Percentiles rank a stretch among this genome's conserved stretches.
Evolutionary conservation across 129 eudicot genomes (phyloP).

Genomic region (Cynara cardunculus): DNA sequence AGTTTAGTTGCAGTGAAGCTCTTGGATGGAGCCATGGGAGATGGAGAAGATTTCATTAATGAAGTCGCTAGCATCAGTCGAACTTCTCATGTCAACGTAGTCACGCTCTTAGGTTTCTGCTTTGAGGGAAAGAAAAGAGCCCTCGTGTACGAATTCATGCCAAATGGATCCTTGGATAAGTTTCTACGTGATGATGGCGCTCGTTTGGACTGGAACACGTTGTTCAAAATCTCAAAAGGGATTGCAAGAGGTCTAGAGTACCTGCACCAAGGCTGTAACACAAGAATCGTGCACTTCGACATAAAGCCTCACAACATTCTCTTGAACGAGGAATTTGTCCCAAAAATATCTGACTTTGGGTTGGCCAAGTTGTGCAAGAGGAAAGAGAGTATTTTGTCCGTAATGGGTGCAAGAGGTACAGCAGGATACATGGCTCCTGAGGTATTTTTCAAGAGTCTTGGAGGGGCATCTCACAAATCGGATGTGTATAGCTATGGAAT

Average conservation of each 20-base stretch:
- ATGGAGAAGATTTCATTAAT: neutral
- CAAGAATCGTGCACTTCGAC: neutral
- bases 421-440: conserved; percentile 38
- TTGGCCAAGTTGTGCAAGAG: conserved; percentile 27
- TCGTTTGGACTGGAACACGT: conserved; percentile 17
- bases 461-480: conserved; percentile 26
- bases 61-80: neutral
- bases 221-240: neutral
- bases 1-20: conserved; percentile 4
- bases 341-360: conserved; percentile 37
- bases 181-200: conserved; percentile 19
- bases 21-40: neutral
- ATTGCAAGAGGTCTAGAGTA: neutral
- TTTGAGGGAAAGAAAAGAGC: conserved; percentile 30
- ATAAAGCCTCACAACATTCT: neutral
- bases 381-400: conserved; percentile 24
- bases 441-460: conserved; percentile 22
- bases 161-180: neutral
- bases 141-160: conserved; percentile 36
- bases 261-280: neutral
- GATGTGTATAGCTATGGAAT: conserved; percentile 28
- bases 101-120: conserved; percentile 14
- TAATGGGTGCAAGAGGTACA: conserved; percentile 28
- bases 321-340: conserved; percentile 2
- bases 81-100: neutral